Percentiles rank a stretch among this genome's conserved stretches.
Evolutionary conservation across 78 protist genomes (phyloP).

Genomic region (Chrysochromulina parva): DNA sequence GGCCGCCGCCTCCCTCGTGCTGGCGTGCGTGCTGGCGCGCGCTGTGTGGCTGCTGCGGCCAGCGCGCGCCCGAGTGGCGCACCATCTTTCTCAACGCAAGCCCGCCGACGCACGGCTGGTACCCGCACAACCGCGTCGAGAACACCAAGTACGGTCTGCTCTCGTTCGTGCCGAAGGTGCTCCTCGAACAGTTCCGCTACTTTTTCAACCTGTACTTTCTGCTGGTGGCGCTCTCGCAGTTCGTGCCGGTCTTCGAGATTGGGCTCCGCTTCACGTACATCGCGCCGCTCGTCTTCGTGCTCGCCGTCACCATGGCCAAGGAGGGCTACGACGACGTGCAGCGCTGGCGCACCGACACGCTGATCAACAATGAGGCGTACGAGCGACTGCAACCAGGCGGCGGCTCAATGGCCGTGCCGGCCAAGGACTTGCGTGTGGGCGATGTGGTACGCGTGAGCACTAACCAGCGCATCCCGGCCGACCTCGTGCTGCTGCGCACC

Average conservation of each 20-base stretch:
- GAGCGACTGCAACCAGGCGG: slow-evolving; percentile 64
- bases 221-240: slow-evolving; percentile 89
- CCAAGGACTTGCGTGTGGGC: slow-evolving; percentile 79
- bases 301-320: slow-evolving; percentile 76
- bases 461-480: slow-evolving; percentile 87
- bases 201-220: slow-evolving; percentile 93
- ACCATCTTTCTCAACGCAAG: background rate
- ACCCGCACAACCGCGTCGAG: background rate
- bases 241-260: slow-evolving; percentile 83
- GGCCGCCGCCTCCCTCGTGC: background rate
- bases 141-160: background rate
- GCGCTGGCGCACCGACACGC: slow-evolving; percentile 78
- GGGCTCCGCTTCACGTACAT: slow-evolving; percentile 94
- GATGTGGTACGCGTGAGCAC: slow-evolving; percentile 68
- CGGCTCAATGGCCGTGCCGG: slow-evolving; percentile 35
- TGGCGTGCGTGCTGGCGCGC: background rate
- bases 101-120: background rate
- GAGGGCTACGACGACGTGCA: slow-evolving; percentile 92
- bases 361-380: slow-evolving; percentile 83
- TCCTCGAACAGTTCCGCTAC: slow-evolving; percentile 89
- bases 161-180: slow-evolving; percentile 75
- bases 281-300: slow-evolving; percentile 91
- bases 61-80: background rate
- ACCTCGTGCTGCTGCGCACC: slow-evolving; percentile 83
- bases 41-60: background rate